A percentile compares a stretch with the other conserved stretches of the same genome.
Evolutionary conservation across 352 stramenopile species (phyloP).

Genomic region (Globisporangium carolinianum): DNA sequence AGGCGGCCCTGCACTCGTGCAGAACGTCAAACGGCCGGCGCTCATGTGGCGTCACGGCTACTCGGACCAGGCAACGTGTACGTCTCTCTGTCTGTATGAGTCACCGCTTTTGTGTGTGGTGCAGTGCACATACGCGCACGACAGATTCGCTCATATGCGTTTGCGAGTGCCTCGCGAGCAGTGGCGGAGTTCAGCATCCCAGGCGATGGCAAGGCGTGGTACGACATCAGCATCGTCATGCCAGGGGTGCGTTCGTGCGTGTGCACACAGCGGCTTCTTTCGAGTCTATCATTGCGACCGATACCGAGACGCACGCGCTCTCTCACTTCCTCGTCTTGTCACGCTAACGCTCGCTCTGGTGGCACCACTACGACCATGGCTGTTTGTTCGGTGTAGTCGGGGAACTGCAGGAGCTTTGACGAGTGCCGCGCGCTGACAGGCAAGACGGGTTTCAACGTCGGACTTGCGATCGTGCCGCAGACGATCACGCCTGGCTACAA

Average conservation of each 20-base stretch:
- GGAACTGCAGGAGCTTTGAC: conserved; percentile 7
- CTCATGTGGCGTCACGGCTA: conserved; percentile 30
- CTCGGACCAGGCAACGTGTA: conserved; percentile 24
- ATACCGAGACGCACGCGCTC: too few species aligned
- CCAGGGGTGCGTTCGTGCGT: conserved; percentile 15
- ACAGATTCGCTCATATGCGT: too few species aligned
- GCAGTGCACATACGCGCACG: too few species aligned
- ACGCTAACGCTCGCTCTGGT: not conserved
- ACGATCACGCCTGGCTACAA: conserved; percentile 17
- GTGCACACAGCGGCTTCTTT: too few species aligned
- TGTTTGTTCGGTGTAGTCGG: conserved; percentile 11
- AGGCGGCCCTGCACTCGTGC: conserved; percentile 5
- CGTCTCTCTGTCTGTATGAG: not conserved
- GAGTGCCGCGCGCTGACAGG: conserved; percentile 12
- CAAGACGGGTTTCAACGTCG: conserved; percentile 34
- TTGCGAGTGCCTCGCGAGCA: too few species aligned
- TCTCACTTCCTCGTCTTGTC: not conserved
- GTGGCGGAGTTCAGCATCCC: conserved; percentile 22
- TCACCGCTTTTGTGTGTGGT: too few species aligned
- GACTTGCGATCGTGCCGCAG: conserved; percentile 22
- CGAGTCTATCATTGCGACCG: too few species aligned
- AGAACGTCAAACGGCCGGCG: conserved; percentile 7
- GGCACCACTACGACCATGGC: not conserved
- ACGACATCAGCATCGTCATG: conserved; percentile 14
- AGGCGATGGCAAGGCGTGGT: conserved; percentile 13